Percentiles rank a stretch among this genome's conserved stretches.
These are phyloP conservation scores for Platismatia glauca DNA, from an alignment of 495 filamentous ascomycete species.

Conservation along the genomic window DNA sequence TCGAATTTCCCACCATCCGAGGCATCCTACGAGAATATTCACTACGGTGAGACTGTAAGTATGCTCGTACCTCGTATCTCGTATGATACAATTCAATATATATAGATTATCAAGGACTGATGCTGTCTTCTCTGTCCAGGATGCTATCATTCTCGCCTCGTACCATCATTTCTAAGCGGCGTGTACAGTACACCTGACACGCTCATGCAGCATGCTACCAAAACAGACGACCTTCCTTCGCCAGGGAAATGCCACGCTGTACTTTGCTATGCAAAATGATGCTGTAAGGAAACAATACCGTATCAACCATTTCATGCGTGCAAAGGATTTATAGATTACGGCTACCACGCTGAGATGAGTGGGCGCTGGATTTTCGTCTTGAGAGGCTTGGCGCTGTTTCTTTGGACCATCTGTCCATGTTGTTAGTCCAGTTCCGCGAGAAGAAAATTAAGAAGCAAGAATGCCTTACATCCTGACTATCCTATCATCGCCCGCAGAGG, in stretches of 20 bases:
- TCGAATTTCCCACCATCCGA: too few relatives aligned
- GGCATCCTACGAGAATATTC: too few relatives aligned
- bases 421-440: background rate
- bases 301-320: slow-evolving; percentile 1
- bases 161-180: background rate
- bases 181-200: background rate
- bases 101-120: background rate
- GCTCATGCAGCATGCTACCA: slow-evolving; percentile 9
- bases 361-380: slow-evolving; percentile 22
- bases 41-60: too few relatives aligned
- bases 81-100: background rate
- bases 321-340: slow-evolving; percentile 1
- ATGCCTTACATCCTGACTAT: slow-evolving; percentile 72
- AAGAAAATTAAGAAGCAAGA: too few relatives aligned
- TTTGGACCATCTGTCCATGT: slow-evolving; percentile 19
- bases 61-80: too few relatives aligned
- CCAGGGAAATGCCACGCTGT: slow-evolving; percentile 10
- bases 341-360: slow-evolving; percentile 13
- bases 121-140: background rate
- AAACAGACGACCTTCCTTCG: slow-evolving; percentile 11
- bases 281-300: background rate
- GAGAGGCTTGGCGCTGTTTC: slow-evolving; percentile 9
- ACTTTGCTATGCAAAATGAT: slow-evolving; percentile 15
- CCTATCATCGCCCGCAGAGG: slow-evolving; percentile 80
- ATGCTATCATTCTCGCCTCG: background rate